Percentiles rank a stretch among this genome's conserved stretches.
Evolutionary conservation across 306 rosid genomes (phyloP).

Genomic region (Cucurbita maxima): DNA sequence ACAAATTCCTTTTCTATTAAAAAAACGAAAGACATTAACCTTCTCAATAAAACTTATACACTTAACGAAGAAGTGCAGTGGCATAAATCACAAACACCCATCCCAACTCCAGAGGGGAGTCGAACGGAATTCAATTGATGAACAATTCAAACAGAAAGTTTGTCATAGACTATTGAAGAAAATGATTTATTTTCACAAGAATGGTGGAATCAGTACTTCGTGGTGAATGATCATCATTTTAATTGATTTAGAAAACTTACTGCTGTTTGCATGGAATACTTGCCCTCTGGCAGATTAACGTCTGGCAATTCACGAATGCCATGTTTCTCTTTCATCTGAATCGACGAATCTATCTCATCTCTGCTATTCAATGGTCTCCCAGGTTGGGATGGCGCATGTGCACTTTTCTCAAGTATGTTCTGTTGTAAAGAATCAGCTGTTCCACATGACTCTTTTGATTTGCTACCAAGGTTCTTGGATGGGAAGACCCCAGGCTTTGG

Average conservation of each 20-base stretch:
- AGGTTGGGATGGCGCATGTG: constrained; percentile 36
- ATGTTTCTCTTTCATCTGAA: constrained; percentile 48
- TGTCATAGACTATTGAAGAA: neutral
- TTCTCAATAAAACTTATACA: neutral
- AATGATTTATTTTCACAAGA: neutral
- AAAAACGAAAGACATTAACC: neutral
- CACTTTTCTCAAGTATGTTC: constrained; percentile 54
- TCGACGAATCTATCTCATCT: constrained; percentile 35
- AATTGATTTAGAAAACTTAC: constrained; percentile 36
- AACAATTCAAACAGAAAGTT: neutral
- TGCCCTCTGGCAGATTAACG: constrained; percentile 41
- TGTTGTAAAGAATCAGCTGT: constrained; percentile 33
- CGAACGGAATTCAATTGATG: neutral
- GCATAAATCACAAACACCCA: neutral
- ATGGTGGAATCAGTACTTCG: constrained; percentile 5
- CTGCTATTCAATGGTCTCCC: constrained; percentile 24
- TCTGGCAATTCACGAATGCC: constrained; percentile 49
- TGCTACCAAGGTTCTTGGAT: constrained; percentile 43
- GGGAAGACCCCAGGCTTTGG: constrained; percentile 39
- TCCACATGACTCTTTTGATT: constrained; percentile 48
- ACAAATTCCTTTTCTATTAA: neutral
- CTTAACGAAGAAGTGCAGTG: neutral
- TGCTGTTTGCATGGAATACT: constrained; percentile 28
- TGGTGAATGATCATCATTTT: neutral
- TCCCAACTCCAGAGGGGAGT: neutral